Evolutionary conservation across 192 early-diverging fungal species (phyloP).

Genomic region (Coemansia sp.): DNA sequence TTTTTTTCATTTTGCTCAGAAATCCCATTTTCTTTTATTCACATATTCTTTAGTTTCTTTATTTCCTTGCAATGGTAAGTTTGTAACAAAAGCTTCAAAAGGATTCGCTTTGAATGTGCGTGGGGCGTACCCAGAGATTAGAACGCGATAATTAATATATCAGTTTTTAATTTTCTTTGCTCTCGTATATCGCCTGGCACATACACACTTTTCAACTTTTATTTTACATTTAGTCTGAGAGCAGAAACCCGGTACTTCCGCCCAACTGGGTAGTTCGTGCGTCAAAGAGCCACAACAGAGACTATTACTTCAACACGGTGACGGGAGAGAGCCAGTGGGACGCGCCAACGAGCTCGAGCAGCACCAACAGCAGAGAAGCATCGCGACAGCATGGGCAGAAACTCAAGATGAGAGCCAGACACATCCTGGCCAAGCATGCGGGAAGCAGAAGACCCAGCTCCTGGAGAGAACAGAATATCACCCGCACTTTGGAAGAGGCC

Average conservation of each 20-base stretch:
- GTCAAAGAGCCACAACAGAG: constrained; percentile 62
- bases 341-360: constrained; percentile 46
- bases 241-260: constrained; percentile 48
- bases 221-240: not conserved
- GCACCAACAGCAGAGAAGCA: not conserved
- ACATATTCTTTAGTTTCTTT: not conserved
- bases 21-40: not conserved
- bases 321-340: constrained; percentile 77
- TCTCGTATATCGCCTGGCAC: too few relatives aligned
- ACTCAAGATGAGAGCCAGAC: constrained; percentile 70
- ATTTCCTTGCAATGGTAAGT: not conserved
- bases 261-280: constrained; percentile 68
- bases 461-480: constrained; percentile 88
- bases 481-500: constrained; percentile 89
- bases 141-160: too few relatives aligned
- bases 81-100: not conserved
- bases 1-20: not conserved
- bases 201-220: not conserved
- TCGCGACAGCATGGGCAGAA: constrained; percentile 1
- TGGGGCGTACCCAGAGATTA: too few relatives aligned
- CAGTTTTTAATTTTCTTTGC: too few relatives aligned
- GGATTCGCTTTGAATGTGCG: not conserved
- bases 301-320: constrained; percentile 76
- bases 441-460: constrained; percentile 82
- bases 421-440: constrained; percentile 88